Conservation (phyloP, 176 grass and related monocot species). For the Triticum dicoccoides region DNA sequence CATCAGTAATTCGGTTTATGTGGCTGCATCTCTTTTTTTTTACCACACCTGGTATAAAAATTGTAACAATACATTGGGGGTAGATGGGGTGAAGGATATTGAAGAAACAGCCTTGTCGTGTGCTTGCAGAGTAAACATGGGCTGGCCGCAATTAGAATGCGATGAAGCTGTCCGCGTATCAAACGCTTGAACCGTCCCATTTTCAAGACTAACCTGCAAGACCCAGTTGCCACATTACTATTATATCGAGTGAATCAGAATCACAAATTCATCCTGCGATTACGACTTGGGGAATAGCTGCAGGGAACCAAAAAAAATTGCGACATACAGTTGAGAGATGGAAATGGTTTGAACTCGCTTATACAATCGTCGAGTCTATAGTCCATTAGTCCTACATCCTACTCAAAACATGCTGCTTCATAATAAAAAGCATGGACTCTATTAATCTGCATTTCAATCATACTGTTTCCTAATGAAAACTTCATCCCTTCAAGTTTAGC, state of each 20-base stretch:
- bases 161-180: constrained; percentile 69
- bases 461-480: neutral
- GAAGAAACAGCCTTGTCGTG: constrained; percentile 63
- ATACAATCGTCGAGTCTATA: no score
- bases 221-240: neutral
- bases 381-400: no score
- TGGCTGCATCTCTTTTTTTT: neutral
- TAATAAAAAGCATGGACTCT: neutral
- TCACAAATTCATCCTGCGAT: no score
- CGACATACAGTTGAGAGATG: no score
- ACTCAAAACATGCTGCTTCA: no score
- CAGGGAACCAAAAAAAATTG: no score
- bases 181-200: constrained; percentile 81
- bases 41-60: neutral
- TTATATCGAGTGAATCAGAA: neutral
- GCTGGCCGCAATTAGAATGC: constrained; percentile 40
- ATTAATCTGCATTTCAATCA: neutral
- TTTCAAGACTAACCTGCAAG: constrained; percentile 84
- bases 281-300: no score
- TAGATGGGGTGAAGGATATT: constrained; percentile 35
- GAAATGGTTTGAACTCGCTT: no score
- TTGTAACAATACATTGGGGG: constrained; percentile 52
- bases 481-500: neutral
- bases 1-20: constrained; percentile 4
- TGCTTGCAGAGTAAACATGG: constrained; percentile 81